Evolutionary conservation across 2,329 filamentous ascomycete species (phyloP).

Genomic region (Didymellaceae sp.): DNA sequence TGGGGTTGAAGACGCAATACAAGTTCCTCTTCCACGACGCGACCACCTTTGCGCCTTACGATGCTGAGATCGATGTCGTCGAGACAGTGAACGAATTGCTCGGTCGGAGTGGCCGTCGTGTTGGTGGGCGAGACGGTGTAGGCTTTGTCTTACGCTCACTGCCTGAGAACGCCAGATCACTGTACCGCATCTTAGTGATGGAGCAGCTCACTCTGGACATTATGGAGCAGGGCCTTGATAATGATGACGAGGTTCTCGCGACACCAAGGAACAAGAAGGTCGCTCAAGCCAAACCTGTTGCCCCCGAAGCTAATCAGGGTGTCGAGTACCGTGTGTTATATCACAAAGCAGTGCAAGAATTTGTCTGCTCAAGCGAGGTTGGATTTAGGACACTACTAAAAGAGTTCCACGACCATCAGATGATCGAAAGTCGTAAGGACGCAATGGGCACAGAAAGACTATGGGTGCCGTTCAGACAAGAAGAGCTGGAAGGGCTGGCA

Average conservation of each 20-base stretch:
- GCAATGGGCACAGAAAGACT: constrained; percentile 83
- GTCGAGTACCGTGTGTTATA: constrained; percentile 93
- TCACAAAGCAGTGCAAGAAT: constrained; percentile 94
- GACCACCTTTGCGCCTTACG: constrained; percentile 82
- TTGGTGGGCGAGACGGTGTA: constrained; percentile 90
- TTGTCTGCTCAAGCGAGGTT: constrained; percentile 96
- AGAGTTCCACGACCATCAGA: constrained; percentile 98
- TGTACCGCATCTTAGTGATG: constrained; percentile 84
- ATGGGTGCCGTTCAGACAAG: constrained; percentile 82
- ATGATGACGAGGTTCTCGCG: constrained; percentile 27
- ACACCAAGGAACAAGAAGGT: constrained; percentile 35
- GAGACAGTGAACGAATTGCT: constrained; percentile 90
- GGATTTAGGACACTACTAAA: constrained; percentile 92
- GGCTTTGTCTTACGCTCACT: constrained; percentile 88
- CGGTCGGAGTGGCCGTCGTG: constrained; percentile 76
- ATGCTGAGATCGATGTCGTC: constrained; percentile 79
- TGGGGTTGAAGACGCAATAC: constrained; percentile 79
- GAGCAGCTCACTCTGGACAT: constrained; percentile 76
- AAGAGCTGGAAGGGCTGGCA: constrained; percentile 87
- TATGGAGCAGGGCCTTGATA: constrained; percentile 53
- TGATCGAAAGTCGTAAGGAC: constrained; percentile 90
- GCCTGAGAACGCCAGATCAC: constrained; percentile 86
- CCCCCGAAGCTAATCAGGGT: constrained; percentile 58
- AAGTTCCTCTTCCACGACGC: constrained; percentile 92
- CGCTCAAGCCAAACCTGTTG: constrained; percentile 29